These are phyloP conservation scores for Hortaea sp. DNA, from an alignment of 2,329 filamentous ascomycete species.

Conservation along the genomic window DNA sequence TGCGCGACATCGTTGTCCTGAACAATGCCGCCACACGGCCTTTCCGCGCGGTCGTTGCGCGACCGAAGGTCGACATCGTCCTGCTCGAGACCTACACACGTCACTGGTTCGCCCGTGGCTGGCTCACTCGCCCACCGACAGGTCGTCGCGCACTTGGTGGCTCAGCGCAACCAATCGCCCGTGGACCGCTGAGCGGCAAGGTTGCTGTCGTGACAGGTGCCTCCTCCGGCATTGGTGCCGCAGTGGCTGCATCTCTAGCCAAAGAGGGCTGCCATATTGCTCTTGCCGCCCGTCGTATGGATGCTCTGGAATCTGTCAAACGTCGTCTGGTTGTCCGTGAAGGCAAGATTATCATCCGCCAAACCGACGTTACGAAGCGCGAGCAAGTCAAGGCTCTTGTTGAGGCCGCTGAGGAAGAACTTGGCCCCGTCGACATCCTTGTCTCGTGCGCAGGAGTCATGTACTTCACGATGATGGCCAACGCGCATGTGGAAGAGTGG, in stretches of 20 bases:
- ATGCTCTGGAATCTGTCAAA: conserved; percentile 59
- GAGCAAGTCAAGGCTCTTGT: conserved; percentile 58
- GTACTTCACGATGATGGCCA: conserved; percentile 85
- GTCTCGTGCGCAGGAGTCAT: conserved; percentile 74
- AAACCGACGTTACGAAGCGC: conserved; percentile 63
- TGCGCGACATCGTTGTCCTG: conserved; percentile 62
- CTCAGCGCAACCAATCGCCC: conserved; percentile 33
- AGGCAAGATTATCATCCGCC: conserved; percentile 56
- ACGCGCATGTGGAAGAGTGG: conserved; percentile 64
- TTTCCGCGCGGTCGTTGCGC: conserved; percentile 47
- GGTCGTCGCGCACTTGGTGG: conserved; percentile 38
- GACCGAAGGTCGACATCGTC: conserved; percentile 58
- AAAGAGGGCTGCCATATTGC: conserved; percentile 62
- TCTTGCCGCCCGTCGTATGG: conserved; percentile 59
- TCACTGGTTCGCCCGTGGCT: conserved; percentile 71
- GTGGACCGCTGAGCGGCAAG: conserved; percentile 54
- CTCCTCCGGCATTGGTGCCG: conserved; percentile 69
- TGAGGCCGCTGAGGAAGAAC: conserved; percentile 45
- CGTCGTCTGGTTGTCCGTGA: conserved; percentile 46
- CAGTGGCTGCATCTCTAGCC: conserved; percentile 59
- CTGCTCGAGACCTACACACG: conserved; percentile 70
- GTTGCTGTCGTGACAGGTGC: conserved; percentile 72
- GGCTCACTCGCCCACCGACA: conserved; percentile 56
- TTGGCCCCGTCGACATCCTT: conserved; percentile 69
- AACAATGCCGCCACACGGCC: conserved; percentile 60